Evolutionary conservation across 164 flowering plant species (phyloP), one percentile per base, ranked within the genome.

Genomic region (Aristolochia fimbriata): DNA sequence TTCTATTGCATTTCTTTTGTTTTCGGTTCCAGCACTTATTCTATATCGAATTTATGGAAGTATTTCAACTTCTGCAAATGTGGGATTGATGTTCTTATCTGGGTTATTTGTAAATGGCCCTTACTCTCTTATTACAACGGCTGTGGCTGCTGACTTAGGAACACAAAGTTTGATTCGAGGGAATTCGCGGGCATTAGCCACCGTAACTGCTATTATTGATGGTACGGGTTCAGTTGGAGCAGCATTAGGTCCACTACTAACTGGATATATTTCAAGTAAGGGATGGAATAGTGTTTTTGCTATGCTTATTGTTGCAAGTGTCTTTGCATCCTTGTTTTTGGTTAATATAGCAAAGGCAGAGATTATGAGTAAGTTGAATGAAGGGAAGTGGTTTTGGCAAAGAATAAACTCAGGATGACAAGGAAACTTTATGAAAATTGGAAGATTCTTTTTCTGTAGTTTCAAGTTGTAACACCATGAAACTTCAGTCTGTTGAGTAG

Each of bases 201-300:
- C 99, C 30, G 99, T 94, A 14, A 83, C 89, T 21, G 99, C 97
- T 30, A 94, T 94, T 47, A 91, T 94, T 66, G 99, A 94, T 73
- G 99, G 96, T 15, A 94, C 99, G 62, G 97, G 99, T 51, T 94
- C 99, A 53, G 83, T 91, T 55, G 99, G 99, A n/a, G 99, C 88
- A 53, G 97, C 99, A 65, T 72, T 94, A 37, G 99, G 97, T 15
- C 97, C 97, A 9, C 77, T 88, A 50, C 64, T 91, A 48, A 87
- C 93, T 33, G 99, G 99, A 49, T 94, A 91, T 78, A 71, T 94
- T 54, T 94, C 96, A 6, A 81, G 88, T 3, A 73, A 77, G 55
- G 93, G 96, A 63, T 94, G 99, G 97, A 85, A 89, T 62, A 77
- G 78, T 58, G 97, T 91, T 17, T 91, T 94, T 66, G 48, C 66